Base-by-base conservation (phyloP, 768 basidiomycete genomes). In the Postia placenta region DNA sequence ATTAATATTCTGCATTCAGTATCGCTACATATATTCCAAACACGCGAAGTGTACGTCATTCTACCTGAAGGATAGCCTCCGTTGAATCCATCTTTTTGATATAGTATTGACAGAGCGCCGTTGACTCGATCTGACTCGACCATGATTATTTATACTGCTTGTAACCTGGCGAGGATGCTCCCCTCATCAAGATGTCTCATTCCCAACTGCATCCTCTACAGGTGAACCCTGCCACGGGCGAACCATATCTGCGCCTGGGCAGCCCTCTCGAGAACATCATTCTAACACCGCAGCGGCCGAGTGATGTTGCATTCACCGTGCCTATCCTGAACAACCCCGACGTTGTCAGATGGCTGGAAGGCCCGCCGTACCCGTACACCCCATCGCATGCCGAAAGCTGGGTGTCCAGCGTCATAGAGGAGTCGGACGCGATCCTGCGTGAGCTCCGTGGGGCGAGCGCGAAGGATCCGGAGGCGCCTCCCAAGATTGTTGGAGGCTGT, bases 231-330 rank as follows among this genome's bases (percentile, higher is more conserved):
- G 4, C 27, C 17, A 58, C 55, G 1, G 71, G 71, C 38, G 80
- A 83, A 54, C 74, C 73, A 1, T 84, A 78, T 62, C 69, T 85
- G 15, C 75, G 74, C 11, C 69, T 85, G 19, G 67, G 72, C 3
- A 54, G 63, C 28, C 79, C 79, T 33, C 68, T 71, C 47, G 70
- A 78, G 41, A 68, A 69, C 50, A 76, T 84, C 53, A 74, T 85
- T 48, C 52, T 85, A 28, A 85, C 82, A 5, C 75, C 83, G 15
- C 78, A 78, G 14, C 77, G 82, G 35, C 45, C 57, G 22, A 64
- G 60, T 30, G 79, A 83, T 55, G 69, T 64, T 11, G 61, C 69
- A 23, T 45, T 57, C 7, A 49, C 70, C n/a, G 52, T 69, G 5
- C 54, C 66, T 0, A 57, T 69, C 49, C 55, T 83, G 56, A 83